These are phyloP conservation scores for Phytophthora foliorum DNA, from an alignment of 352 stramenopile genomes.

Conservation along the genomic window DNA sequence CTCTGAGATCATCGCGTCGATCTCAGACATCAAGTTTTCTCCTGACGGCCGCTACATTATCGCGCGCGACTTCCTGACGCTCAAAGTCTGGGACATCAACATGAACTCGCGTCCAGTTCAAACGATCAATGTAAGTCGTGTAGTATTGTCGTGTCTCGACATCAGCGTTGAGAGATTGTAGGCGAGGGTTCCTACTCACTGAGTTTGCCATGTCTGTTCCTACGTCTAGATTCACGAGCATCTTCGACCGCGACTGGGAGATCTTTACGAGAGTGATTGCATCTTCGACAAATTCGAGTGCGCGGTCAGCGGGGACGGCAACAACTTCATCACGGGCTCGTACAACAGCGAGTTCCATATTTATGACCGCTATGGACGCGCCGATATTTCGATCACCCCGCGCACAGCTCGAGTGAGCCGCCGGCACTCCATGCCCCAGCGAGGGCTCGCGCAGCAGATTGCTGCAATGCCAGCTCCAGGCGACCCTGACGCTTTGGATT, in stretches of 20 bases:
- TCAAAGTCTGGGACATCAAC: constrained; percentile 98
- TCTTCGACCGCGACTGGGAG: constrained; percentile 84
- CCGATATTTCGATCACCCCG: constrained; percentile 75
- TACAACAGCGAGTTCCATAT: constrained; percentile 97
- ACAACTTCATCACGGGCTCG: constrained; percentile 94
- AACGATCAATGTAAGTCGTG: constrained; percentile 89
- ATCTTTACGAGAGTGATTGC: constrained; percentile 97
- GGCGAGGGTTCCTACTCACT: background rate
- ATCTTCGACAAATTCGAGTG: constrained; percentile 99
- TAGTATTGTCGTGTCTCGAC: background rate
- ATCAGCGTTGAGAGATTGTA: background rate
- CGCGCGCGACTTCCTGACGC: constrained; percentile 95
- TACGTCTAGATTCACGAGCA: constrained; percentile 91
- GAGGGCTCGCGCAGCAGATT: constrained; percentile 73
- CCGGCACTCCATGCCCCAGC: constrained; percentile 77
- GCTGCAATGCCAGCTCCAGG: constrained; percentile 36
- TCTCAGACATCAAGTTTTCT: constrained; percentile 96
- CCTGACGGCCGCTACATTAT: constrained; percentile 95
- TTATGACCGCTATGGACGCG: constrained; percentile 88
- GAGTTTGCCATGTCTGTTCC: background rate
- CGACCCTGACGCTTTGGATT: constrained; percentile 74
- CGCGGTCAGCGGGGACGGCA: constrained; percentile 90
- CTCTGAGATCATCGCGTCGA: constrained; percentile 96
- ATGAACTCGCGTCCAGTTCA: constrained; percentile 94
- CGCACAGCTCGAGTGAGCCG: constrained; percentile 52